Conservation (phyloP, 2,329 filamentous ascomycete species). For the Exutisphaerella laricina region DNA sequence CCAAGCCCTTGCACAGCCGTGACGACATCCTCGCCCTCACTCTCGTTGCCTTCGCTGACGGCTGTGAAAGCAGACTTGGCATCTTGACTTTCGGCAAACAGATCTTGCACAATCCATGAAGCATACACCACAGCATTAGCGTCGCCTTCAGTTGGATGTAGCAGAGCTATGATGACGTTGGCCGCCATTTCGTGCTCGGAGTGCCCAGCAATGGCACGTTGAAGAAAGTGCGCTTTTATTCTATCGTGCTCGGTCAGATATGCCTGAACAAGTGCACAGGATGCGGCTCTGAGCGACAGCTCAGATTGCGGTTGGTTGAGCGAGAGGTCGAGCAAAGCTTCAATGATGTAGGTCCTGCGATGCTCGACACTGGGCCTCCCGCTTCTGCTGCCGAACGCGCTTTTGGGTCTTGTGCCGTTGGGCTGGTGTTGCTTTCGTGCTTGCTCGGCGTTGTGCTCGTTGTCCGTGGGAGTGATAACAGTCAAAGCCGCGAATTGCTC, state of each 20-base stretch:
- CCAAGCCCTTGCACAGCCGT: slow-evolving; percentile 87
- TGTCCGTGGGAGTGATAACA: slow-evolving; percentile 43
- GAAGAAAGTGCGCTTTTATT: slow-evolving; percentile 79
- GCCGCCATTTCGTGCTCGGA: slow-evolving; percentile 70
- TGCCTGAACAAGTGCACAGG: slow-evolving; percentile 84
- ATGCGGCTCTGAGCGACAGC: slow-evolving; percentile 76
- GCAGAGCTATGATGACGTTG: slow-evolving; percentile 79
- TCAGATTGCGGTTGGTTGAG: slow-evolving; percentile 61
- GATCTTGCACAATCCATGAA: slow-evolving; percentile 75
- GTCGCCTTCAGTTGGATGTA: slow-evolving; percentile 64
- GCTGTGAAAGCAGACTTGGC: slow-evolving; percentile 75
- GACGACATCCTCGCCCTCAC: slow-evolving; percentile 87
- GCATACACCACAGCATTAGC: slow-evolving; percentile 90
- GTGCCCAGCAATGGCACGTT: slow-evolving; percentile 84
- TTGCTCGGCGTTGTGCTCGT: slow-evolving; percentile 15
- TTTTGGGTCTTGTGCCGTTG: slow-evolving; percentile 25
- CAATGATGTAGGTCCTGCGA: slow-evolving; percentile 71
- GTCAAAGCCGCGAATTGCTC: slow-evolving; percentile 84
- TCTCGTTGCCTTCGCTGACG: slow-evolving; percentile 82
- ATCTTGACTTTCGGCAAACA: slow-evolving; percentile 72
- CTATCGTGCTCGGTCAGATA: slow-evolving; percentile 80
- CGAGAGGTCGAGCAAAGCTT: slow-evolving; percentile 79
- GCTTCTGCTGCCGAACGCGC: slow-evolving; percentile 22
- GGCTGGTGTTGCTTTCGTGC: slow-evolving; percentile 19
- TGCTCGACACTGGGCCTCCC: slow-evolving; percentile 33